A percentile compares a stretch with the other conserved stretches of the same genome.
Conservation (phyloP, 2,329 filamentous ascomycete species). For the Clonostachys chloroleuca region DNA sequence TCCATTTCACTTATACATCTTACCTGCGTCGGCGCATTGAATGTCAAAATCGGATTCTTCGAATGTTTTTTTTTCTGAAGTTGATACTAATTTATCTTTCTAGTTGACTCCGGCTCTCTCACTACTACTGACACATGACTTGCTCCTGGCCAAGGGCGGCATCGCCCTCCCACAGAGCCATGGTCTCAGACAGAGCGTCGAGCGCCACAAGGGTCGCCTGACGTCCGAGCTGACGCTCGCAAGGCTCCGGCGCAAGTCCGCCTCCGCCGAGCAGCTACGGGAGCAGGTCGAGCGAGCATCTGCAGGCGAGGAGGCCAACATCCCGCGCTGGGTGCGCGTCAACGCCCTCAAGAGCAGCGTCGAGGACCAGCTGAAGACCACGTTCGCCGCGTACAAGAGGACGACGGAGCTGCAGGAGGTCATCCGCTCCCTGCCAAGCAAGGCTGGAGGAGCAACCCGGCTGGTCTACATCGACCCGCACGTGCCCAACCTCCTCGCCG, state of each 20-base stretch:
- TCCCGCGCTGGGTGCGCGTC: constrained; percentile 89
- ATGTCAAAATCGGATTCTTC: background rate
- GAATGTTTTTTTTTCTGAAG: constrained; percentile 6
- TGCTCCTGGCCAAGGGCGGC: constrained; percentile 75
- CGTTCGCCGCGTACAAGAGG: constrained; percentile 61
- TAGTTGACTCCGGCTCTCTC: constrained; percentile 78
- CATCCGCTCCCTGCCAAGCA: constrained; percentile 19
- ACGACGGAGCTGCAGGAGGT: constrained; percentile 55
- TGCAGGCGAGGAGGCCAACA: constrained; percentile 45
- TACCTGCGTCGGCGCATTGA: too few species aligned
- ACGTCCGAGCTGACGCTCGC: constrained; percentile 78
- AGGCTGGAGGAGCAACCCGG: constrained; percentile 25
- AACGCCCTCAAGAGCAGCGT: constrained; percentile 74
- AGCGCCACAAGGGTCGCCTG: constrained; percentile 77
- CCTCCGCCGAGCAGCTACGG: constrained; percentile 63
- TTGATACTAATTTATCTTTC: background rate
- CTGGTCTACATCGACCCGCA: constrained; percentile 71
- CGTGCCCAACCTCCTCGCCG: constrained; percentile 77
- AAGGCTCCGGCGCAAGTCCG: constrained; percentile 66
- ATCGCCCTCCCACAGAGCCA: constrained; percentile 78
- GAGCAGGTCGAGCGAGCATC: constrained; percentile 48
- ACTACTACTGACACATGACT: constrained; percentile 80
- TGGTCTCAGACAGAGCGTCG: constrained; percentile 69
- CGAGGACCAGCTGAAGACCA: constrained; percentile 67
- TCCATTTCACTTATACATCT: background rate